These are phyloP conservation scores for Metschnikowia continentalis DNA, from an alignment of 805 yeast genomes.

Conservation along the genomic window DNA sequence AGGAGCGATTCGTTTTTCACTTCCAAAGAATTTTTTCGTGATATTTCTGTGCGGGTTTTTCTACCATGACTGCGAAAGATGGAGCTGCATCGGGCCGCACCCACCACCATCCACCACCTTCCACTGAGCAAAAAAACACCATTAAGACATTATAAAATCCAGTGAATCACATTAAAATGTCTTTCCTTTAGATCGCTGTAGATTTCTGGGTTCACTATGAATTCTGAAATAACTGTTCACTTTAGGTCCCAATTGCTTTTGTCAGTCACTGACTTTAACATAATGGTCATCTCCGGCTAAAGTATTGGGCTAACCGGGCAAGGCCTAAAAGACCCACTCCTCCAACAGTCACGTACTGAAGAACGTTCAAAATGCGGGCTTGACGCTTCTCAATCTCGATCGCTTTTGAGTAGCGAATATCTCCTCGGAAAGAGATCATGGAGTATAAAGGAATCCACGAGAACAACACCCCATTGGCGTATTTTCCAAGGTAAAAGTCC, in stretches of 20 bases:
- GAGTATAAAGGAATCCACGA: slow-evolving; percentile 84
- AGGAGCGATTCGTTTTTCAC: not conserved
- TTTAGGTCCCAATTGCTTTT: no score
- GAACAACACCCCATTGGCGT: slow-evolving; percentile 44
- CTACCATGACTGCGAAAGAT: slow-evolving; percentile 1
- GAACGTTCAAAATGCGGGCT: slow-evolving; percentile 40
- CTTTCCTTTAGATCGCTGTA: no score
- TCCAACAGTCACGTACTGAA: slow-evolving; percentile 20
- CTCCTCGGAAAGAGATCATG: slow-evolving; percentile 87
- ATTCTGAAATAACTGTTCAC: no score
- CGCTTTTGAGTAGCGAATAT: slow-evolving; percentile 72
- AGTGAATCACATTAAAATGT: no score
- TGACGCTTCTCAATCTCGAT: slow-evolving; percentile 54
- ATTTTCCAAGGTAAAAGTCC: slow-evolving; percentile 60
- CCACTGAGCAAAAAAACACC: no score
- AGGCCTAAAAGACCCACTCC: slow-evolving; percentile 10
- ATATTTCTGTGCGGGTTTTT: slow-evolving; percentile 1
- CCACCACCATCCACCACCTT: not conserved
- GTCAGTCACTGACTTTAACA: no score
- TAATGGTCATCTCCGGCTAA: not conserved
- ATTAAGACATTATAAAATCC: no score
- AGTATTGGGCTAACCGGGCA: slow-evolving; percentile 12
- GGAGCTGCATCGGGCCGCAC: slow-evolving; percentile 2
- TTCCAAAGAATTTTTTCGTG: slow-evolving; percentile 1
- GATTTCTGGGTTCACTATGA: no score